Conservation (phyloP, 805 yeast species). For the Suhomyces sp. region DNA sequence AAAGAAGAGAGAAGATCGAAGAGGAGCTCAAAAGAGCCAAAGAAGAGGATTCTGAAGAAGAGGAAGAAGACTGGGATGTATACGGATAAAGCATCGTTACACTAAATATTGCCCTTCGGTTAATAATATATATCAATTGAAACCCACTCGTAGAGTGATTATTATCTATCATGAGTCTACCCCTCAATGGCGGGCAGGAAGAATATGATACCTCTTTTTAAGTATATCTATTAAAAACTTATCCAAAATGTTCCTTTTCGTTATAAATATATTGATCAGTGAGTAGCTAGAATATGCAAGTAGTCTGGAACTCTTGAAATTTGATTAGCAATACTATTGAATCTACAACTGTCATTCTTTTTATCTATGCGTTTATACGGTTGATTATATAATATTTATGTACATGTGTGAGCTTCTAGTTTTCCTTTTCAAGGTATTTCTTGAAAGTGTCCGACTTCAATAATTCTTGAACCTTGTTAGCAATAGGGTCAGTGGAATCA, state of each 20-base stretch:
- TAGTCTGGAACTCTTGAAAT: neutral
- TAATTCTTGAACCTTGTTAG: conserved; percentile 66
- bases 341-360: neutral
- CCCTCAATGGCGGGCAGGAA: too few species aligned
- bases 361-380: neutral
- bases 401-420: neutral
- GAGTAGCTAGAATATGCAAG: neutral
- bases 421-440: conserved; percentile 39
- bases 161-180: too few species aligned
- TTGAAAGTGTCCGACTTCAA: conserved; percentile 70
- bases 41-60: conserved; percentile 50
- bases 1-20: conserved; percentile 29
- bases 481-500: conserved; percentile 45
- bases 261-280: neutral
- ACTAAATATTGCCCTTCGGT: too few species aligned
- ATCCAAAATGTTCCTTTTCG: neutral
- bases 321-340: too few species aligned
- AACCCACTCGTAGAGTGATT: too few species aligned
- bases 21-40: conserved; percentile 34
- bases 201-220: too few species aligned
- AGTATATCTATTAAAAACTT: too few species aligned
- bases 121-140: too few species aligned
- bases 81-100: conserved; percentile 45
- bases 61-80: conserved; percentile 72
- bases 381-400: neutral